Conservation (phyloP, 2,329 filamentous ascomycete genomes). For the Aciculosporium take region DNA sequence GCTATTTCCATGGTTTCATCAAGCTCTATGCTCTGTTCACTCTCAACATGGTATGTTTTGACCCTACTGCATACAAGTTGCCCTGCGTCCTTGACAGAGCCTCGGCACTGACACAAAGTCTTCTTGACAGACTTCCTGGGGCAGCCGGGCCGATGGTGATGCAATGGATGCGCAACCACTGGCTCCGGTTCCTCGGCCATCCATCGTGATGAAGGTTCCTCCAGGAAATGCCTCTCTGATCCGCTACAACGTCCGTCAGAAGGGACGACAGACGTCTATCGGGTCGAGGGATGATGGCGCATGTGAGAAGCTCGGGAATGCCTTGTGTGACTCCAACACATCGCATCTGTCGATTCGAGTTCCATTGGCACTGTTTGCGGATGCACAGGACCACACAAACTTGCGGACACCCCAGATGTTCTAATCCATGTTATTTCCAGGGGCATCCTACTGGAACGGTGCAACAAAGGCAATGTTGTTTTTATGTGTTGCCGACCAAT, state of each 20-base stretch:
- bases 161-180: conserved; percentile 63
- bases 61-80: neutral
- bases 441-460: neutral
- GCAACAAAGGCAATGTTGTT: neutral
- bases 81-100: conserved; percentile 2
- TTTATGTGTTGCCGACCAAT: neutral
- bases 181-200: conserved; percentile 30
- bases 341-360: conserved; percentile 19
- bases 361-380: neutral
- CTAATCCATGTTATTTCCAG: neutral
- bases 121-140: conserved; percentile 69
- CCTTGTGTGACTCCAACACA: conserved; percentile 23
- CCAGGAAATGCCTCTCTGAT: conserved; percentile 28
- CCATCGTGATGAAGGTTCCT: conserved; percentile 29
- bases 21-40: conserved; percentile 81
- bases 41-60: conserved; percentile 57
- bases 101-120: conserved; percentile 2
- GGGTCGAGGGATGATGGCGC: conserved; percentile 10
- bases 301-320: conserved; percentile 20
- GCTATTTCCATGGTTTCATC: conserved; percentile 84
- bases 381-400: neutral
- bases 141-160: conserved; percentile 83
- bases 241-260: conserved; percentile 31
- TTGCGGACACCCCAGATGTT: neutral
- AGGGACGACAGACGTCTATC: conserved; percentile 19